phyloP scores from a whole-genome alignment of 768 basidiomycete species.

The Lactarius hatsudake region DNA sequence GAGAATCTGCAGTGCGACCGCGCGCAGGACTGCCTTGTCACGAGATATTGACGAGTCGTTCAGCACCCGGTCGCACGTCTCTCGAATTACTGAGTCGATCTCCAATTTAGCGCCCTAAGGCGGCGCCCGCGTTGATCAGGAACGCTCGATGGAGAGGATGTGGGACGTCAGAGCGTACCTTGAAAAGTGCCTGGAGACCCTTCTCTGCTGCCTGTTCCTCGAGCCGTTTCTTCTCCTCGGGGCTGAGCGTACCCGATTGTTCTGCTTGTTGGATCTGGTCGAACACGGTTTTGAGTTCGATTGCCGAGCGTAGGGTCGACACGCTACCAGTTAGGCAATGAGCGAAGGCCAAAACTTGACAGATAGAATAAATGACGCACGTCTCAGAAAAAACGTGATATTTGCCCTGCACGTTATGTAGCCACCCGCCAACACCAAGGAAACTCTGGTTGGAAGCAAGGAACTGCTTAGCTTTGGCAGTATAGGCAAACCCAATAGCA shows the following conservation, averaged over 20 bases:
- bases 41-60: slow-evolving; percentile 52
- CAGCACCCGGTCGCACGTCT: slow-evolving; percentile 82
- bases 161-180: slow-evolving; percentile 44
- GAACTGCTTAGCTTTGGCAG: slow-evolving; percentile 78
- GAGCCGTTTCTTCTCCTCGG: slow-evolving; percentile 76
- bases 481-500: slow-evolving; percentile 83
- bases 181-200: slow-evolving; percentile 87
- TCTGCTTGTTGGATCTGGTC: slow-evolving; percentile 92
- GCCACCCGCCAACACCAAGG: slow-evolving; percentile 87
- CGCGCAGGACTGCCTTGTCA: slow-evolving; percentile 65
- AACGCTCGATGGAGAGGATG: background rate
- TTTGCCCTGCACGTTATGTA: slow-evolving; percentile 89
- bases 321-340: slow-evolving; percentile 47
- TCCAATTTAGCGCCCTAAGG: slow-evolving; percentile 84
- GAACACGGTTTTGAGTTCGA: slow-evolving; percentile 86
- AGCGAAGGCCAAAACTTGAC: background rate
- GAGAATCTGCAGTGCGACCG: slow-evolving; percentile 78
- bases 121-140: background rate
- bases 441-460: slow-evolving; percentile 67
- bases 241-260: slow-evolving; percentile 71
- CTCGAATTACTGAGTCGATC: slow-evolving; percentile 83
- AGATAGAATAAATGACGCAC: slow-evolving; percentile 44
- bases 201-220: slow-evolving; percentile 95
- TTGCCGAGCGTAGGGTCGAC: slow-evolving; percentile 80
- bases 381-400: slow-evolving; percentile 94